These are phyloP conservation scores for Suhomyces tanzawaensis DNA, from an alignment of 805 yeast genomes.

Conservation along the genomic window DNA sequence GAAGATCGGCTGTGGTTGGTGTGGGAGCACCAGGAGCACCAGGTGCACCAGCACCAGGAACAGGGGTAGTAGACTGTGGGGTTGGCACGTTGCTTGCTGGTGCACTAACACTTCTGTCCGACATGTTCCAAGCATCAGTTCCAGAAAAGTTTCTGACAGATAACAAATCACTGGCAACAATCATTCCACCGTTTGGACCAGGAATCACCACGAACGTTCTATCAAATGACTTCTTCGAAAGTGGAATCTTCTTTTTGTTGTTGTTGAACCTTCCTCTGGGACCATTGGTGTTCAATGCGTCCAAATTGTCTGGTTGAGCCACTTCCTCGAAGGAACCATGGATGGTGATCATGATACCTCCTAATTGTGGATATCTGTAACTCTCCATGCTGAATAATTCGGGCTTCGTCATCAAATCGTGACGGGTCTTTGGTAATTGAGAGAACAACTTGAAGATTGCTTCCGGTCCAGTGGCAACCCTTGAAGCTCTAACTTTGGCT, in stretches of 20 bases:
- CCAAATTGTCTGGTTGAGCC: conserved; percentile 48
- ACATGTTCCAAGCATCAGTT: conserved; percentile 52
- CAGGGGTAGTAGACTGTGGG: conserved; percentile 14
- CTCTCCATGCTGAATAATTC: conserved; percentile 73
- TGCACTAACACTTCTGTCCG: conserved; percentile 4
- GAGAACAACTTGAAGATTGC: conserved; percentile 59
- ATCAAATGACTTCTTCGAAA: conserved; percentile 76
- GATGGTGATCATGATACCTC: conserved; percentile 72
- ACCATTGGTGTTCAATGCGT: conserved; percentile 14
- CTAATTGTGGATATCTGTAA: conserved; percentile 64
- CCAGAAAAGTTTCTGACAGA: conserved; percentile 61
- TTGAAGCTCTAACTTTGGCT: conserved; percentile 52
- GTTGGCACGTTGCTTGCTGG: conserved; percentile 12
- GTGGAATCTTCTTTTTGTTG: conserved; percentile 31
- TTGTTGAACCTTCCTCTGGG: conserved; percentile 14
- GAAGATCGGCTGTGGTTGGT: conserved; percentile 42
- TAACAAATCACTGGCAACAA: conserved; percentile 85
- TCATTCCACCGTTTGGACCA: conserved; percentile 62
- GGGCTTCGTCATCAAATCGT: conserved; percentile 62
- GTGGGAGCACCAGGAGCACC: conserved; percentile 14
- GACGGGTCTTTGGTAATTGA: conserved; percentile 76
- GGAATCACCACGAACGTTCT: conserved; percentile 77
- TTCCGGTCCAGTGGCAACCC: conserved; percentile 68
- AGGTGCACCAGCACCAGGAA: conserved; percentile 12
- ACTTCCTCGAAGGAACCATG: conserved; percentile 85